Evolutionary conservation across 345 rosid species (phyloP), one percentile per base, ranked within the genome.

Genomic region (Citrus medica): DNA sequence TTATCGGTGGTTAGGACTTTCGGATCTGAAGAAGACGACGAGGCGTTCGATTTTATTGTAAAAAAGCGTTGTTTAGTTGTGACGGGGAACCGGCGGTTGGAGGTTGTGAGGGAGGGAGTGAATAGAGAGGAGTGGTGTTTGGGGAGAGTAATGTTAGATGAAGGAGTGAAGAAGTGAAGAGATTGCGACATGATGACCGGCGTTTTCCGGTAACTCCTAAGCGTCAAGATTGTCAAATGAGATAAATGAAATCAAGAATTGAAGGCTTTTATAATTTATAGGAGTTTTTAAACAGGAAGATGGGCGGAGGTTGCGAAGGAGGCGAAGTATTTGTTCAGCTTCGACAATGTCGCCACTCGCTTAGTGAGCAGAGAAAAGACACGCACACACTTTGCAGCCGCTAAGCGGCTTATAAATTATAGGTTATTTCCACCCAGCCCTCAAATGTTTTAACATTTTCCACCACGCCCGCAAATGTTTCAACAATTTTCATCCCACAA

Each of bases 131-230:
- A 71, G 6, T 78, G 82, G 6, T 78, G 81, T 42, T 78, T 85
- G 21, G 89, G 86, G 73, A 82, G 79, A 76, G 83, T 38, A 79
- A 82, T 65, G 76, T 72, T 74, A 55, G 90, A 80, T 73, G 87
- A 78, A 9, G 87, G 86, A 83, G 91, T 58, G 81, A 87, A 82
- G 81, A 90, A 76, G 22, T 88, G 93, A 80, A 93, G 91, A 8
- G 98, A 89, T 60, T 84, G 94, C 48, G 95, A 81, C 98, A 93
- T 93, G 32, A 81, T 71, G 60, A 40, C 74, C 38, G 76, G 71
- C 30, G 25, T 30, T 40, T 53, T n/a, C 58, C 74, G 74, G 79
- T 3, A 73, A 37, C 37, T 37, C 22, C 4, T 5, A 53, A 17
- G 22, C 22, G 58, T 24, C 51, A 10, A 40, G 59, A 67, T 30